Evolutionary conservation across 2,329 filamentous ascomycete species (phyloP), one percentile per base, ranked within the genome.

Genomic region (Alternaria angustiovoidea): DNA sequence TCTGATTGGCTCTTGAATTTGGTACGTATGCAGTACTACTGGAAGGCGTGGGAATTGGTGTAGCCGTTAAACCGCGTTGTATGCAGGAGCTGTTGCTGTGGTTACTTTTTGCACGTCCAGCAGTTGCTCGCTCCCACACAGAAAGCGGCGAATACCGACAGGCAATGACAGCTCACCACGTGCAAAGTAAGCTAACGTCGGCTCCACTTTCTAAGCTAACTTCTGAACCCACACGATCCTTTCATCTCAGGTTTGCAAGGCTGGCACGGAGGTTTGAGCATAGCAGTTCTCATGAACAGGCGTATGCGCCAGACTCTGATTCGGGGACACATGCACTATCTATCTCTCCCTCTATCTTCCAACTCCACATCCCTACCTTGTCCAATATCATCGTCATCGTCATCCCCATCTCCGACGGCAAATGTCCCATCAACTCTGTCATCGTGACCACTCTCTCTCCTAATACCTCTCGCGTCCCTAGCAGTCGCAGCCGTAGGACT

Each of bases 401-500:
- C 63, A 22, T 67, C 64, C 11, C 51, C 57, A 5, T 56, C 57
- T n/a, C 54, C 58, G 18, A 63, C 42, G 36, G 53, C 51, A 49
- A 64, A 64, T 39, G 61, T 55, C 20, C 55, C 54, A 38, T 56
- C 55, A 18, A 16, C 46, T 26, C 46, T 26, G n/a, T 26, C 46
- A 26, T 49, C 46, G 20, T 49, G 46, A 24, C 20, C 32, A 49
- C 51, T 51, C 24, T 54, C 60, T 26, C 59, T 42, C 34, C 59
- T 57, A 30, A 52, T 32, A 30, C n/a, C 47, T 43, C 38, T 22
- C 24, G 20, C 46, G 14, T 41, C n/a, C 20, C 34, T 47, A 26
- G 51, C 36, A 46, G 22, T 53, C 60, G 30, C 43, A 48, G 22
- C 51, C 59, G 58, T 54, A 8, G 75, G 75, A 62, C 74, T 76